A percentile compares a stretch with the other conserved stretches of the same genome.
Conservation (phyloP, 257 asterid species). For the Rubia yunnanensis region DNA sequence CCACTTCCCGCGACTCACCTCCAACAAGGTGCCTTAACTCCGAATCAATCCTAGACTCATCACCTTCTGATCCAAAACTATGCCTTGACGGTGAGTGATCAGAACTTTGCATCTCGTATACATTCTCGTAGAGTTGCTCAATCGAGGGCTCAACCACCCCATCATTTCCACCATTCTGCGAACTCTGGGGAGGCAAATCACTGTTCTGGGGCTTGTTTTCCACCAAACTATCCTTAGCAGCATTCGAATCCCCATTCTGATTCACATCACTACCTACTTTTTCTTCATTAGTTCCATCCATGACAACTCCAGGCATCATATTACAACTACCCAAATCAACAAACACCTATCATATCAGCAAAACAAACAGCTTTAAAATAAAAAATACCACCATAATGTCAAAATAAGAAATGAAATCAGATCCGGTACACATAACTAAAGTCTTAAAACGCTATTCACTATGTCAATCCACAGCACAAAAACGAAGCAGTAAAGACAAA, state of each 20-base stretch:
- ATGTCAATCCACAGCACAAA: not conserved
- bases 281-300: constrained; percentile 51
- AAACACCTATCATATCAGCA: constrained; percentile 19
- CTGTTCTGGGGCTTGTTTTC: constrained; percentile 18
- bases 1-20: constrained; percentile 79
- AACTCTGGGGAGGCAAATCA: constrained; percentile 27
- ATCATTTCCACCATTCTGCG: constrained; percentile 31
- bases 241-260: constrained; percentile 33
- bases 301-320: constrained; percentile 62
- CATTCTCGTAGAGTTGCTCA: constrained; percentile 81
- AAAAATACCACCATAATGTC: too few species aligned
- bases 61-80: constrained; percentile 93
- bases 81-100: constrained; percentile 87
- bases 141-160: constrained; percentile 62
- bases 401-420: not conserved
- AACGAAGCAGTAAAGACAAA: not conserved
- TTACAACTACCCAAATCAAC: constrained; percentile 17
- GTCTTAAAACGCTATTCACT: not conserved
- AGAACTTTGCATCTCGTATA: constrained; percentile 95
- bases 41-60: constrained; percentile 79
- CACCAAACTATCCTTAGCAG: constrained; percentile 27
- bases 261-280: constrained; percentile 26
- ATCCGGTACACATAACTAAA: not conserved
- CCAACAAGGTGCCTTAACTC: constrained; percentile 85
- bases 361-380: constrained; percentile 21